Percentiles rank a stretch among this genome's conserved stretches.
Evolutionary conservation across 768 basidiomycete genomes (phyloP).

Genomic region (Clitopilus hobsonii): DNA sequence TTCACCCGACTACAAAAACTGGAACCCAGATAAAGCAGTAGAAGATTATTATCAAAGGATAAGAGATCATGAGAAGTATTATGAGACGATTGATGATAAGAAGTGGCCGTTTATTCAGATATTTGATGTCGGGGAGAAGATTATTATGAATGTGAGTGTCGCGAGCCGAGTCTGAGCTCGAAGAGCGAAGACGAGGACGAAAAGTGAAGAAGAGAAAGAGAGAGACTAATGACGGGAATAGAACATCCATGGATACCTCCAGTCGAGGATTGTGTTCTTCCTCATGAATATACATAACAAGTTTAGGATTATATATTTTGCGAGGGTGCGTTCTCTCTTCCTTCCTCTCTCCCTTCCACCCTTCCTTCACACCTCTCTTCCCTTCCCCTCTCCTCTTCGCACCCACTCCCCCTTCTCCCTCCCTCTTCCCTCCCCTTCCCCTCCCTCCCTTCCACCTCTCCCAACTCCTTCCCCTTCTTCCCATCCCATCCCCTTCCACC

Average conservation of each 20-base stretch:
- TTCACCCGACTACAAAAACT: slow-evolving; percentile 92
- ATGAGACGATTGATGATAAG: slow-evolving; percentile 88
- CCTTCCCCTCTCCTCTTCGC: no score
- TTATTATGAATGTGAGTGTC: slow-evolving; percentile 75
- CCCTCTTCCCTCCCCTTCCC: no score
- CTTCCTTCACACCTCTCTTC: no score
- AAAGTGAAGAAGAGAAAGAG: no score
- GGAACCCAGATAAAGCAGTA: slow-evolving; percentile 91
- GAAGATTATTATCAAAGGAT: slow-evolving; percentile 92
- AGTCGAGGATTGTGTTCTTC: slow-evolving; percentile 97
- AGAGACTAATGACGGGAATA: slow-evolving; percentile 19
- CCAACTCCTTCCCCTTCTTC: no score
- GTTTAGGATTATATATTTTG: slow-evolving; percentile 93
- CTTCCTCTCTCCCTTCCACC: not conserved
- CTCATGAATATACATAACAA: slow-evolving; percentile 98
- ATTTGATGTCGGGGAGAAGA: slow-evolving; percentile 93
- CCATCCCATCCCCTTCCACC: no score
- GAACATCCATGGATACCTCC: slow-evolving; percentile 84
- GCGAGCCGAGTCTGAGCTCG: not conserved
- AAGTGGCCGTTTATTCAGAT: slow-evolving; percentile 94
- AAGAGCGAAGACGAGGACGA: no score
- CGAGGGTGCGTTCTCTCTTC: slow-evolving; percentile 55
- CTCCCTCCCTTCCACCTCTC: no score
- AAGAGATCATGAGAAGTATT: slow-evolving; percentile 77
- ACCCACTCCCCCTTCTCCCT: no score